A percentile compares a stretch with the other conserved stretches of the same genome.
Evolutionary conservation across 768 basidiomycete species (phyloP).

Genomic region (Tulasnella sp.): DNA sequence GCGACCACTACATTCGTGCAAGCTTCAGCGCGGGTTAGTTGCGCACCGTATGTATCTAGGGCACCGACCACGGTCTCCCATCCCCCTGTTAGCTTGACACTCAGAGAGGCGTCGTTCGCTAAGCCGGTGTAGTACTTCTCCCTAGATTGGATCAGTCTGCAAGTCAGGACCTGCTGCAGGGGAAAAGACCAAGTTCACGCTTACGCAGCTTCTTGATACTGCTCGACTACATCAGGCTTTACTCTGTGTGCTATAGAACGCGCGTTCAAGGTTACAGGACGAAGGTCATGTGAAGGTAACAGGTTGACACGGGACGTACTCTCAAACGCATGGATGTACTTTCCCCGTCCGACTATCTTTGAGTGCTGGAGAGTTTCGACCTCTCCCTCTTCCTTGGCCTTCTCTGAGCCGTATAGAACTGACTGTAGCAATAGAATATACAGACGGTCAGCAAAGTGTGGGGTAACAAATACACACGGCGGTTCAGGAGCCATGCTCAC

Average conservation of each 20-base stretch:
- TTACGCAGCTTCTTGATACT: conserved; percentile 84
- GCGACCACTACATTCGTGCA: too few species aligned
- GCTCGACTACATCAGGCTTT: conserved; percentile 64
- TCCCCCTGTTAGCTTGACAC: conserved; percentile 83
- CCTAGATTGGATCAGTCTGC: conserved; percentile 33
- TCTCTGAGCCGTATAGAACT: conserved; percentile 84
- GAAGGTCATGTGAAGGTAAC: not conserved
- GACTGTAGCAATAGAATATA: conserved; percentile 39
- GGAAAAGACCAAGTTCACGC: conserved; percentile 23
- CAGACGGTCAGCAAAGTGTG: too few species aligned
- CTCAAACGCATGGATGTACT: conserved; percentile 87
- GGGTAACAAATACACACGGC: too few species aligned
- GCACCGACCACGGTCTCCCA: conserved; percentile 90
- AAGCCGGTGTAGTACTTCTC: conserved; percentile 78
- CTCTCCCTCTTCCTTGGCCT: conserved; percentile 77
- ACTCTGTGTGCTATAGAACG: conserved; percentile 63
- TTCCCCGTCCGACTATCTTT: conserved; percentile 78
- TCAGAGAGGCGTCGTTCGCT: conserved; percentile 55
- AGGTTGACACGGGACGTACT: conserved; percentile 38
- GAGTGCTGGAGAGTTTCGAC: conserved; percentile 73
- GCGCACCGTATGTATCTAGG: conserved; percentile 68
- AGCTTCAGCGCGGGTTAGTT: conserved; percentile 21
- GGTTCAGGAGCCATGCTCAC: too few species aligned
- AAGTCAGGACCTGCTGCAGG: conserved; percentile 2
- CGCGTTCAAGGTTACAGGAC: not conserved